Percentiles rank a stretch among this genome's conserved stretches.
These are phyloP conservation scores for Globisporangium barbulae DNA, from an alignment of 352 stramenopile species.

Conservation along the genomic window DNA sequence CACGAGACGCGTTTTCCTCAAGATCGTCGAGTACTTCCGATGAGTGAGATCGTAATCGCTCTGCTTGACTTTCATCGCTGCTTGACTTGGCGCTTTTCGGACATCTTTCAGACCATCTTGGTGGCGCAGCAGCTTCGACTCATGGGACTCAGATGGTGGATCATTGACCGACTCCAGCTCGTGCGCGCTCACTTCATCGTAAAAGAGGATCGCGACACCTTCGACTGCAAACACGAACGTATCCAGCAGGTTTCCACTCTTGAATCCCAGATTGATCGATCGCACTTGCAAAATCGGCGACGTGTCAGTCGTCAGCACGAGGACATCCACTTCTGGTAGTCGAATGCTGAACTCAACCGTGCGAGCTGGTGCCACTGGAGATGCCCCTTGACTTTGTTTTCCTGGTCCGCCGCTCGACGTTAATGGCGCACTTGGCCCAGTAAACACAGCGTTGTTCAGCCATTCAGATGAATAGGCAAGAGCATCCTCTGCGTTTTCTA, in stretches of 20 bases:
- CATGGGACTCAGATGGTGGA: neutral
- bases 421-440: conserved; percentile 11
- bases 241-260: conserved; percentile 42
- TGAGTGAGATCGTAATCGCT: conserved; percentile 33
- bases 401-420: neutral
- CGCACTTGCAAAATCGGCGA: conserved; percentile 66
- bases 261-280: conserved; percentile 48
- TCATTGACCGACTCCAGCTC: neutral
- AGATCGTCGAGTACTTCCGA: conserved; percentile 55
- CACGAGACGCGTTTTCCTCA: conserved; percentile 55
- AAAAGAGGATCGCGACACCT: conserved; percentile 54
- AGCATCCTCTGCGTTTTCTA: conserved; percentile 53
- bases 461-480: conserved; percentile 45
- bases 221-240: conserved; percentile 61
- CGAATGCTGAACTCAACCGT: conserved; percentile 50
- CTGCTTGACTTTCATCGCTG: conserved; percentile 15
- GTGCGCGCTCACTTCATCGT: conserved; percentile 28
- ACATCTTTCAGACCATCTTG: conserved; percentile 19
- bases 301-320: conserved; percentile 55
- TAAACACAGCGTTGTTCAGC: conserved; percentile 53
- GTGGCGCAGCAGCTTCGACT: conserved; percentile 9
- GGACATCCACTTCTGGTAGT: conserved; percentile 62
- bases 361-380: conserved; percentile 1
- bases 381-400: neutral
- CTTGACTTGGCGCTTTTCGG: neutral